phyloP scores from a whole-genome alignment of 306 rosid species.

The Corylus heterophylla region DNA sequence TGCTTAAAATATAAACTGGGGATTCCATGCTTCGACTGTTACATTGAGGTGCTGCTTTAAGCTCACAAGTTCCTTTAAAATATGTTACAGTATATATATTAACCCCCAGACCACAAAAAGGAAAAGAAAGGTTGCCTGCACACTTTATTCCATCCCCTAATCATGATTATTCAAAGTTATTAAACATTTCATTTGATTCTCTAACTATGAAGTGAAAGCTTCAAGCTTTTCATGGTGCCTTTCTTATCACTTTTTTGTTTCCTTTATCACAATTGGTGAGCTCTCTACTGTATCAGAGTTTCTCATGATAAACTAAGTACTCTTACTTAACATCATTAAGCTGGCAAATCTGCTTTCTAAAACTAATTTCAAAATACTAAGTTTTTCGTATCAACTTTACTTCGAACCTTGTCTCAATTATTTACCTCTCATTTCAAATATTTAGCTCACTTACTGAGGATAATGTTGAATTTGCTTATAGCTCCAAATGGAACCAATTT shows the following conservation, averaged over 20 bases:
- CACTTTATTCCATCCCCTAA: constrained; percentile 60
- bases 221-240: constrained; percentile 40
- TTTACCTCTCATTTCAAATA: too few species aligned
- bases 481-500: background rate
- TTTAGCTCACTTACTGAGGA: too few species aligned
- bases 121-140: constrained; percentile 37
- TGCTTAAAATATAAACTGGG: background rate
- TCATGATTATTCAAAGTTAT: constrained; percentile 39
- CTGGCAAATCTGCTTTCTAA: background rate
- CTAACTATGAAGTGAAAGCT: constrained; percentile 25
- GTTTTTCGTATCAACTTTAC: too few species aligned
- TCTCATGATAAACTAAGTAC: background rate
- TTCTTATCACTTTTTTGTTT: constrained; percentile 39
- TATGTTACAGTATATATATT: constrained; percentile 6
- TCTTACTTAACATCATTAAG: background rate
- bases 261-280: constrained; percentile 31
- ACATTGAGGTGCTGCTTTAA: constrained; percentile 52
- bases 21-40: constrained; percentile 52
- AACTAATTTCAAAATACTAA: background rate
- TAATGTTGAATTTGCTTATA: too few species aligned
- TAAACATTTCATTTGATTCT: constrained; percentile 37
- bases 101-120: constrained; percentile 12
- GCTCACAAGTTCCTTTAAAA: constrained; percentile 22
- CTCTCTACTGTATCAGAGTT: background rate
- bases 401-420: background rate